phyloP scores from a whole-genome alignment of 2,329 filamentous ascomycete genomes.

The Aspergillus clavatus region DNA sequence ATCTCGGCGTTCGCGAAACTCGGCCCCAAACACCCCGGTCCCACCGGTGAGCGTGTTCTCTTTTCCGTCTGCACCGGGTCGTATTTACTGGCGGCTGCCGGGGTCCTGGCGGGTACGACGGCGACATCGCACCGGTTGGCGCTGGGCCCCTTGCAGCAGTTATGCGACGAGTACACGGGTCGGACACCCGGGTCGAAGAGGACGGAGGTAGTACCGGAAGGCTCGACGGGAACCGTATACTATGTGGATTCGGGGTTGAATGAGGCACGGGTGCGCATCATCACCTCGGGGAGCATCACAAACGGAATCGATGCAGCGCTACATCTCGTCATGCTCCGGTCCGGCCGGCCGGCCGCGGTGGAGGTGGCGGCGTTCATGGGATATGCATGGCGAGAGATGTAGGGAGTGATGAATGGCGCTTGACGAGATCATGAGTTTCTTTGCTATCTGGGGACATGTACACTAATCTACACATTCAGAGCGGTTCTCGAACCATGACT shows the following conservation, averaged over 20 bases:
- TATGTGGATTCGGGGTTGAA: neutral
- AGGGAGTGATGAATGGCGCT: neutral
- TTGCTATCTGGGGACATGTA: neutral
- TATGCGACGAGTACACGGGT: neutral
- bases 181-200: neutral
- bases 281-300: neutral
- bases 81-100: neutral
- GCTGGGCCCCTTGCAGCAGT: neutral
- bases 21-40: neutral
- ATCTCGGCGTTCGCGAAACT: neutral
- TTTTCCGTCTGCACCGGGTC: neutral
- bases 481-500: no score
- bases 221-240: neutral
- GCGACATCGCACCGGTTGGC: conserved; percentile 1
- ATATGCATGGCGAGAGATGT: neutral
- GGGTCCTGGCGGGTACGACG: neutral
- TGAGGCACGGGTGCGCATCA: neutral
- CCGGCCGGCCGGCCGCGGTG: neutral
- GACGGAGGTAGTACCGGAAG: neutral
- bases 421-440: neutral
- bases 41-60: neutral
- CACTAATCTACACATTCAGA: neutral
- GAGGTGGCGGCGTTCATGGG: conserved; percentile 3
- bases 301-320: conserved; percentile 1
- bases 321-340: neutral